Evolutionary conservation across 1,284 basidiomycete species (phyloP).

Genomic region (Sporisorium sorghi): DNA sequence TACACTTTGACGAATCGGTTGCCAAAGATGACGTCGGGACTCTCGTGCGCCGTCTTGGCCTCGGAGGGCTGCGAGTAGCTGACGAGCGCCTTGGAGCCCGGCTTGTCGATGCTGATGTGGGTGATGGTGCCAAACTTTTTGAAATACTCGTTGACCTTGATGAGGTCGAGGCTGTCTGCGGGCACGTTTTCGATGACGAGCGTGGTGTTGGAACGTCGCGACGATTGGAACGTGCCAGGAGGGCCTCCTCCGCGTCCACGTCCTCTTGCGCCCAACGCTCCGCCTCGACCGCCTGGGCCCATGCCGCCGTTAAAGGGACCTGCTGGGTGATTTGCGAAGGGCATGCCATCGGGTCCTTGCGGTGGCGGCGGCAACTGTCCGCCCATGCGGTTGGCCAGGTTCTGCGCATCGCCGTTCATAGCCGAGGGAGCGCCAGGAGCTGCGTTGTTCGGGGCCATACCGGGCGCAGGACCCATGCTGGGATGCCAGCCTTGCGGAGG

Average conservation of each 20-base stretch:
- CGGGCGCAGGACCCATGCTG: conserved; percentile 37
- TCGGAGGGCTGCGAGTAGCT: conserved; percentile 87
- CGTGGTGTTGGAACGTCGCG: conserved; percentile 76
- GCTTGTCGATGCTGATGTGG: conserved; percentile 87
- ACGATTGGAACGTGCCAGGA: conserved; percentile 70
- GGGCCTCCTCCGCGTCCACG: conserved; percentile 71
- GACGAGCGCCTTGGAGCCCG: conserved; percentile 81
- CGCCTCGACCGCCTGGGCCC: conserved; percentile 43
- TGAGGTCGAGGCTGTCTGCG: conserved; percentile 80
- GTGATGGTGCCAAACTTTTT: conserved; percentile 91
- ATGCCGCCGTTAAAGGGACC: conserved; percentile 24
- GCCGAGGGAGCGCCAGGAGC: conserved; percentile 15
- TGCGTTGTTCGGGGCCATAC: conserved; percentile 22
- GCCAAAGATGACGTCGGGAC: conserved; percentile 90
- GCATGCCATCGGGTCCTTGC: conserved; percentile 11
- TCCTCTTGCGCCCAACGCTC: conserved; percentile 72
- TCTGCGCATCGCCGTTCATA: conserved; percentile 37
- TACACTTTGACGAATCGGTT: conserved; percentile 89
- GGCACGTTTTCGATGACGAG: conserved; percentile 95
- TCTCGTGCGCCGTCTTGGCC: conserved; percentile 88
- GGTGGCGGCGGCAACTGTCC: conserved; percentile 25
- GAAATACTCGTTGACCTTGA: conserved; percentile 87
- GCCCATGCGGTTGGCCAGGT: conserved; percentile 40
- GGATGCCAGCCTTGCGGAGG: conserved; percentile 49
- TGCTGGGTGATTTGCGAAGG: conserved; percentile 16